These are phyloP conservation scores for Aspergillus affinis DNA, from an alignment of 495 filamentous ascomycete genomes.

Conservation along the genomic window DNA sequence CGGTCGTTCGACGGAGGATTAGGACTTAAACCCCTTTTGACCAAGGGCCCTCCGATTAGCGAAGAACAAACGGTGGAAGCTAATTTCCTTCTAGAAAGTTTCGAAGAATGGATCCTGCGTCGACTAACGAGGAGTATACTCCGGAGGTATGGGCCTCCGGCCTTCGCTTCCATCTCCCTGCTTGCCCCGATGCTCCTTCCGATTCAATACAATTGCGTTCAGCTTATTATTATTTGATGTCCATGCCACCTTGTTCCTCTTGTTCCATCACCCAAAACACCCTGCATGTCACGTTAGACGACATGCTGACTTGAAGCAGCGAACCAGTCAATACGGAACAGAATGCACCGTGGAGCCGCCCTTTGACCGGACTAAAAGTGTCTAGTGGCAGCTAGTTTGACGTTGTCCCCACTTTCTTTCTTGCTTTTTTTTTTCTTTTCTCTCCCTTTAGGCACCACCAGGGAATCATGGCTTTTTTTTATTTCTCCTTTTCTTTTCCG, in stretches of 20 bases:
- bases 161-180: neutral
- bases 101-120: conserved; percentile 20
- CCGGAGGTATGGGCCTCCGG: neutral
- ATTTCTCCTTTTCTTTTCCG: neutral
- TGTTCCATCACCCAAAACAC: neutral
- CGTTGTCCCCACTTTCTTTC: conserved; percentile 9
- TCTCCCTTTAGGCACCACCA: conserved; percentile 3
- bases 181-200: no score
- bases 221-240: neutral
- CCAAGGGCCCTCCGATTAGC: neutral
- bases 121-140: no score
- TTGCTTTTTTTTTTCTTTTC: neutral
- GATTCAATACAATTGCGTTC: neutral
- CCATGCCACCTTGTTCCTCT: neutral
- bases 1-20: neutral
- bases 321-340: neutral
- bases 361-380: neutral
- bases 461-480: conserved; percentile 8
- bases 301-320: conserved; percentile 12
- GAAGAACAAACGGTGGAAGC: conserved; percentile 25
- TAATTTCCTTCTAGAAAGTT: conserved; percentile 33
- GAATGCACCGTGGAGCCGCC: conserved; percentile 11
- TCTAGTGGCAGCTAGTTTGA: conserved; percentile 19
- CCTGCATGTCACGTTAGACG: conserved; percentile 19
- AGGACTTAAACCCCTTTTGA: neutral